Percentiles rank a stretch among this genome's conserved stretches.
These are phyloP conservation scores for Saksenaea vasiformis DNA, from an alignment of 371 early-diverging fungal species.

Conservation along the genomic window DNA sequence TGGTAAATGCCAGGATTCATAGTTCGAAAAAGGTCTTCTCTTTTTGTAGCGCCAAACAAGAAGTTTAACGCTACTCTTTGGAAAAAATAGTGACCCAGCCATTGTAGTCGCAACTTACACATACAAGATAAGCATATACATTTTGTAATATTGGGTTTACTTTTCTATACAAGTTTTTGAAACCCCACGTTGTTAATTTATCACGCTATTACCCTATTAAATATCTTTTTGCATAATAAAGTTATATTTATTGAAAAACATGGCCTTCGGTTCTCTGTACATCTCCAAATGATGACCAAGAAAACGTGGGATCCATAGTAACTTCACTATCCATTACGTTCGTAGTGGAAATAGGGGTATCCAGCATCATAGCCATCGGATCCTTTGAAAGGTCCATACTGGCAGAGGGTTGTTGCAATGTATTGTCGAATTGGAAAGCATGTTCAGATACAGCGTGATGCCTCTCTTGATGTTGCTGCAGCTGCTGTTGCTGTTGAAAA, in stretches of 20 bases:
- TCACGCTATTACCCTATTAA: no score
- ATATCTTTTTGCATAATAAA: background rate
- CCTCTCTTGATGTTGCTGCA: constrained; percentile 9
- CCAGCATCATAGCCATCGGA: background rate
- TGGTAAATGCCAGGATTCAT: no score
- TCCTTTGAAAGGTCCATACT: background rate
- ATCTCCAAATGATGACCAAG: background rate
- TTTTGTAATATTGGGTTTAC: no score
- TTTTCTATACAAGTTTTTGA: no score
- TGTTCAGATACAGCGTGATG: background rate
- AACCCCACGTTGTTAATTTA: no score
- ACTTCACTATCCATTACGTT: background rate
- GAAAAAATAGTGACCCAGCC: no score
- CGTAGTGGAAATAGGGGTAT: background rate
- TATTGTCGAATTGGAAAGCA: background rate
- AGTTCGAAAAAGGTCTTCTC: no score
- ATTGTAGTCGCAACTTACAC: no score
- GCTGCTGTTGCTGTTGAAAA: background rate
- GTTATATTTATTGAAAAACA: background rate
- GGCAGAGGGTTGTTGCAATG: background rate
- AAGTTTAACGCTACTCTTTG: no score
- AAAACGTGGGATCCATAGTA: background rate
- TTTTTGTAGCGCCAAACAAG: no score
- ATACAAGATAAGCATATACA: no score
- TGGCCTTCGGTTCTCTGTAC: background rate